Base-by-base conservation (phyloP, 768 basidiomycete species). In the Cubamyces lactineus region DNA sequence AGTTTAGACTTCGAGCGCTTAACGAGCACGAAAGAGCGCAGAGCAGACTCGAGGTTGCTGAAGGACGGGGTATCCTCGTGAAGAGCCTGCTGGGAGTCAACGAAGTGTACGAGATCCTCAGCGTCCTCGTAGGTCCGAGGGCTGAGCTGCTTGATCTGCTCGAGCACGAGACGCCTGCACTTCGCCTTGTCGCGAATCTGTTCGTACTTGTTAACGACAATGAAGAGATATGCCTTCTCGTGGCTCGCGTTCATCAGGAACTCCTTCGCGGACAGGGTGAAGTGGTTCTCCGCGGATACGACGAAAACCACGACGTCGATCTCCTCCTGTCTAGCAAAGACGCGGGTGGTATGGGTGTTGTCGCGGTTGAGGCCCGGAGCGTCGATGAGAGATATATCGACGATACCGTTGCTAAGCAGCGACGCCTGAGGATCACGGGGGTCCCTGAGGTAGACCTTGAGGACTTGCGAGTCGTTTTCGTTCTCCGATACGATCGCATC, bases 251-350 rank as follows among this genome's bases (percentile, higher is more conserved):
- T 93, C 79, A 79, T 84, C 49, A 99, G 82, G 82, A 99, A 98
- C 73, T 98, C 95, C 72, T 90, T 92, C 15, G 94, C 91, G 4
- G 94, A 96, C 19, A 96, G 83, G 0, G 97, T 99, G 74, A 99
- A 96, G 79, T 98, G 96, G 75, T 99, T 98, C 78, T 97, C 96
- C 3, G 97, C 94, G 0, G 92, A 94, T 52, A 97, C 95, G 67
- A 98, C 95, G 73, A 98, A 99, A 59, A 99, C 96, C 59, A 99
- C 86, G 23, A 99, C 96, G 73, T 99, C 97, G 47, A 99, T 98
- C 76, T 98, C 96, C 71, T 96, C 91, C 74, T 98, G 97, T 17
- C 94, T 91, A 38, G 96, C 86, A 68, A 99, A 98, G 53, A 97
- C 80, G 7, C 94, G 92, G 3, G 96, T 99, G 1, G 97, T 99